Conservation (phyloP, 2,329 filamentous ascomycete genomes). For the Colletotrichum euphorbiae region DNA sequence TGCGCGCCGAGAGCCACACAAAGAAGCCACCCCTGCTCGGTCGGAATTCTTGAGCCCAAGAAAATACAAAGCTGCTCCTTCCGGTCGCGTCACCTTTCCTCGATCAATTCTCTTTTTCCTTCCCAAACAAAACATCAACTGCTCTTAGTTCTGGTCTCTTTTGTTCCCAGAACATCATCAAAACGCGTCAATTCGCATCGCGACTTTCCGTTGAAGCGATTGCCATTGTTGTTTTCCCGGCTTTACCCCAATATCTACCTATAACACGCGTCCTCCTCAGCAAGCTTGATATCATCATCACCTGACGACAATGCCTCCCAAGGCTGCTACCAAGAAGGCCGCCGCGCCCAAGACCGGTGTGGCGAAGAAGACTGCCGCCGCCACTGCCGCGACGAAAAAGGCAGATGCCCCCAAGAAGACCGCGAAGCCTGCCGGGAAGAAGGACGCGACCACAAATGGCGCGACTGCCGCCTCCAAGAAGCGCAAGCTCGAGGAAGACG, state of each 20-base stretch:
- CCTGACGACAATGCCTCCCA: slow-evolving; percentile 43
- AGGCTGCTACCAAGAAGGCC: slow-evolving; percentile 43
- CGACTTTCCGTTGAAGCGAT: background rate
- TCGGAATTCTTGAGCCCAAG: slow-evolving; percentile 35
- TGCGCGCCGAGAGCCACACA: slow-evolving; percentile 28
- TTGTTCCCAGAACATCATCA: slow-evolving; percentile 13
- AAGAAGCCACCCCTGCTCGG: slow-evolving; percentile 37
- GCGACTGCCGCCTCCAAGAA: slow-evolving; percentile 39
- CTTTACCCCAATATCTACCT: background rate
- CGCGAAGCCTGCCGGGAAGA: slow-evolving; percentile 42
- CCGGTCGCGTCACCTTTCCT: slow-evolving; percentile 39
- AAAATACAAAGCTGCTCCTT: slow-evolving; percentile 39
- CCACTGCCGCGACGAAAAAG: slow-evolving; percentile 45
- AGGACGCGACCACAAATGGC: slow-evolving; percentile 46
- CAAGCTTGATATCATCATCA: slow-evolving; percentile 4
- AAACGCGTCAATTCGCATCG: slow-evolving; percentile 23
- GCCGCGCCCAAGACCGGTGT: slow-evolving; percentile 45
- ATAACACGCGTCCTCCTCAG: slow-evolving; percentile 32
- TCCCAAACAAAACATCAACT: slow-evolving; percentile 22
- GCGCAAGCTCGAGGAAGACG: slow-evolving; percentile 34
- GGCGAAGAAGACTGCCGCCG: slow-evolving; percentile 42
- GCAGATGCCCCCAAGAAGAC: slow-evolving; percentile 43
- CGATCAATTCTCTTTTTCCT: slow-evolving; percentile 25
- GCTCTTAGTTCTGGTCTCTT: background rate
- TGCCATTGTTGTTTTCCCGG: slow-evolving; percentile 2